Percentiles rank a stretch among this genome's conserved stretches.
Conservation (phyloP, 192 early-diverging fungal genomes). For the Coemansia sp. region DNA sequence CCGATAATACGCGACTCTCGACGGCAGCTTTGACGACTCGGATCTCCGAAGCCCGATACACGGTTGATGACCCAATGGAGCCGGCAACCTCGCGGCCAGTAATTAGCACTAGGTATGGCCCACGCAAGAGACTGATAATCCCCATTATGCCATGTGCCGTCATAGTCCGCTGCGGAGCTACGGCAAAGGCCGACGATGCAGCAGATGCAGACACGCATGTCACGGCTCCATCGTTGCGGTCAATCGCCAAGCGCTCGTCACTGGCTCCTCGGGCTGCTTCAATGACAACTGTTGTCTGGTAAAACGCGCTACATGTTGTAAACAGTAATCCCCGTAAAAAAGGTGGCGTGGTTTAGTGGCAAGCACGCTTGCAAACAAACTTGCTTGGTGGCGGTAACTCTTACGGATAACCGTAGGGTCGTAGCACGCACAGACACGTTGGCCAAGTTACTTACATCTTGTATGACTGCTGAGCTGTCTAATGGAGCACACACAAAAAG, state of each 20-base stretch:
- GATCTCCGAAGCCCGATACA: constrained; percentile 47
- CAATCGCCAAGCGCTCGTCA: constrained; percentile 36
- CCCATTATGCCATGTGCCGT: constrained; percentile 50
- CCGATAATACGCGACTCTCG: constrained; percentile 22
- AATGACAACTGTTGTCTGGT: constrained; percentile 36
- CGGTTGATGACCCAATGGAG: constrained; percentile 31
- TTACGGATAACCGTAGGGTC: background rate
- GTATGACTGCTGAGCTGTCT: constrained; percentile 50
- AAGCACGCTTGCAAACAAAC: background rate
- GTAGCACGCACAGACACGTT: background rate
- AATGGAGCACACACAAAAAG: background rate
- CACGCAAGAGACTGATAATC: constrained; percentile 40
- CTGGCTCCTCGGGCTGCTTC: constrained; percentile 39
- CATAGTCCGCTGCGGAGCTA: constrained; percentile 38
- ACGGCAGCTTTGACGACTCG: constrained; percentile 35
- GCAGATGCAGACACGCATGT: background rate
- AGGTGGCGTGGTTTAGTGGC: background rate
- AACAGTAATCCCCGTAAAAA: background rate
- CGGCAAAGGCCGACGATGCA: constrained; percentile 24
- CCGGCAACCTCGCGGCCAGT: constrained; percentile 44
- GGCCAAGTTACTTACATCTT: constrained; percentile 25
- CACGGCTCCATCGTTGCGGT: constrained; percentile 33
- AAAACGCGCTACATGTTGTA: constrained; percentile 41
- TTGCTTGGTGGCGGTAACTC: constrained; percentile 1
- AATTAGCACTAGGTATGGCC: constrained; percentile 50